Base-by-base conservation (phyloP, 345 rosid species). In the Hirschfeldia incana region DNA sequence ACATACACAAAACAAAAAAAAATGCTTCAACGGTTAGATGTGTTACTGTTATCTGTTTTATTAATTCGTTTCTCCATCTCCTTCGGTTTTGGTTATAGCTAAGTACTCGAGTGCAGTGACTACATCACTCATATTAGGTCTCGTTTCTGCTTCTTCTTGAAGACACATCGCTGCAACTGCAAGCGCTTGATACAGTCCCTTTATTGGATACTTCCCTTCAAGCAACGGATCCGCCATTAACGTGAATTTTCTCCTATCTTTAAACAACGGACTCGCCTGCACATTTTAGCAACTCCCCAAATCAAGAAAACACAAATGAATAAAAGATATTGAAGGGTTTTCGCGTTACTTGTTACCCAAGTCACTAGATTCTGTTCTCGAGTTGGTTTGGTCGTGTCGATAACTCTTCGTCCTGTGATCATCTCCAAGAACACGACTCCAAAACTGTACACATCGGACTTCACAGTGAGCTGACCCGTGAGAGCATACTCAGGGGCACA, bases 141-240 rank as follows among this genome's bases (percentile, higher is more conserved):
- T 69, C 1, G 85, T 84, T 1, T 44, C 55, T 29, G 87, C 94
- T 75, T 88, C 97, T 71, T 88, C 97, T 76, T 92, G 97, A 16
- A 92, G 85, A 72, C 97, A 92, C 97, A 92, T 88, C 4, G 94
- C 91, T 76, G 97, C 93, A 4, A 92, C 81, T 26, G 94, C 97
- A 77, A 92, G 89, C 39, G 97, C 94, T 84, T 90, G 94, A 81
- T 87, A 84, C 37, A 92, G 83, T 64, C 85, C 87, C 76, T 87
- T 92, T 15, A 77, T 8, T 0, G 92, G 91, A 67, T 82, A 92
- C 26, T 86, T 83, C 8, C 85, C 91, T 55, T 83, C 84, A 21
- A 92, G 88, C 79, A 85, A 81, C 27, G 97, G 97, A 77, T 92
- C 97, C 34, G 88, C 94, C 91, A 92, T 87, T 69, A 30, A 51